Percentiles rank a stretch among this genome's conserved stretches.
Evolutionary conservation across 352 stramenopile genomes (phyloP).

Genomic region (Globisporangium parvum): DNA sequence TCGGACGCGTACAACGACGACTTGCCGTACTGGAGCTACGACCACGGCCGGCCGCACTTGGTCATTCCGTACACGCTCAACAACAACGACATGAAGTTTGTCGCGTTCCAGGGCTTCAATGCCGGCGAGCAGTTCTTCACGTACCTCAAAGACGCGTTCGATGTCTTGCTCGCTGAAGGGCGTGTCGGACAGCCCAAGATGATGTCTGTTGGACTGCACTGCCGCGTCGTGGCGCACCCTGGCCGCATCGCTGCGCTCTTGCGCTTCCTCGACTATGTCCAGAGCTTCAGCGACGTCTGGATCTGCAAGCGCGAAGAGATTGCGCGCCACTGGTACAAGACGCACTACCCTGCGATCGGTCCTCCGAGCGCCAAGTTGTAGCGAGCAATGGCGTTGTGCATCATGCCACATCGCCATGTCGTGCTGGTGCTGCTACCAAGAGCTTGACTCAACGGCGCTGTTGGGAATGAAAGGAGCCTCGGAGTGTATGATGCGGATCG

Average conservation of each 20-base stretch:
- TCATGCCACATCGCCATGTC: no score
- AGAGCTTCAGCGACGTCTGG: constrained; percentile 86
- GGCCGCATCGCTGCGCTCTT: constrained; percentile 85
- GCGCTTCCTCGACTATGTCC: constrained; percentile 93
- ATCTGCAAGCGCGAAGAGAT: constrained; percentile 92
- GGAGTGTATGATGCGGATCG: no score
- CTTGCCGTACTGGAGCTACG: constrained; percentile 92
- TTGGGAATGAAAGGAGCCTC: no score
- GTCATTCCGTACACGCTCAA: constrained; percentile 94
- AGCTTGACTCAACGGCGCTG: no score
- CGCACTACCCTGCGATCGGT: constrained; percentile 53
- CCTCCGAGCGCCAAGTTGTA: constrained; percentile 37
- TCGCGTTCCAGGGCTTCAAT: constrained; percentile 89
- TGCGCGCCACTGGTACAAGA: constrained; percentile 92
- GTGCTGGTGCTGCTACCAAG: no score
- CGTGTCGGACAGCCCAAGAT: constrained; percentile 87
- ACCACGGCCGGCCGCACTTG: constrained; percentile 88
- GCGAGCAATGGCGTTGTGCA: no score
- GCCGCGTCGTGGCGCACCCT: constrained; percentile 86
- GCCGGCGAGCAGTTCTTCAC: constrained; percentile 90
- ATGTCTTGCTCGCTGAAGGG: constrained; percentile 88
- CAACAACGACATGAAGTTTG: constrained; percentile 97
- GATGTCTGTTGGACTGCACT: constrained; percentile 95
- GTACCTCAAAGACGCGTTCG: constrained; percentile 90
- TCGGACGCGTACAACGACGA: constrained; percentile 95